phyloP scores from a whole-genome alignment of 2,329 filamentous ascomycete species.

The Claviceps sp. region DNA sequence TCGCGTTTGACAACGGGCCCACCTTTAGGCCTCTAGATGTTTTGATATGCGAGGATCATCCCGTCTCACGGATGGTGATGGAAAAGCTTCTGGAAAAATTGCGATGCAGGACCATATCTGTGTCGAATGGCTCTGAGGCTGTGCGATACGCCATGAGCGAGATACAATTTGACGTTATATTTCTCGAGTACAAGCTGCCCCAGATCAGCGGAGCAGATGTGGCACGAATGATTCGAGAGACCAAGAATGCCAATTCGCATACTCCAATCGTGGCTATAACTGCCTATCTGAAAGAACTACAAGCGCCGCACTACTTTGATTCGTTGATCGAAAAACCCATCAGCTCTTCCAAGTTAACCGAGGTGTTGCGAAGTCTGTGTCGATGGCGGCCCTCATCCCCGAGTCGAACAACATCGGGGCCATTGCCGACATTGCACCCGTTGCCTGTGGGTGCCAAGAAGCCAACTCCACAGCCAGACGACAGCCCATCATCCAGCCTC shows the following conservation, averaged over 20 bases:
- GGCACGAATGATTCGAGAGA: constrained; percentile 93
- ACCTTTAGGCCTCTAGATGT: constrained; percentile 85
- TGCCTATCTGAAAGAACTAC: constrained; percentile 93
- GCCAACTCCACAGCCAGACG: constrained; percentile 50
- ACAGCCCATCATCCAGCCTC: constrained; percentile 73
- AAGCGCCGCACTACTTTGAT: constrained; percentile 91
- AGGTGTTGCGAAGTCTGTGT: constrained; percentile 76
- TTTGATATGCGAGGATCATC: constrained; percentile 93
- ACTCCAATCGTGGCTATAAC: constrained; percentile 96
- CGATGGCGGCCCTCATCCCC: constrained; percentile 76
- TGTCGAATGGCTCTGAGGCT: constrained; percentile 79
- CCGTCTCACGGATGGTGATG: constrained; percentile 96
- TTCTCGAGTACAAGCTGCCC: constrained; percentile 92
- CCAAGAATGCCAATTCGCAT: constrained; percentile 84
- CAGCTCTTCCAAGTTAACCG: constrained; percentile 77
- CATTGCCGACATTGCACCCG: constrained; percentile 41
- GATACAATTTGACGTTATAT: constrained; percentile 97
- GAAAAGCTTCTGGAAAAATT: constrained; percentile 93
- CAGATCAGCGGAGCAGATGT: constrained; percentile 93
- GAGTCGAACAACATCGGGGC: constrained; percentile 26
- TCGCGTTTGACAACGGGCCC: constrained; percentile 71
- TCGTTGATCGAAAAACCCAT: constrained; percentile 93
- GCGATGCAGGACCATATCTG: constrained; percentile 84
- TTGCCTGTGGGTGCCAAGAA: constrained; percentile 53
- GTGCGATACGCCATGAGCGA: constrained; percentile 90